Base-by-base conservation (phyloP, 192 early-diverging fungal genomes). In the Coemansia sp. region DNA sequence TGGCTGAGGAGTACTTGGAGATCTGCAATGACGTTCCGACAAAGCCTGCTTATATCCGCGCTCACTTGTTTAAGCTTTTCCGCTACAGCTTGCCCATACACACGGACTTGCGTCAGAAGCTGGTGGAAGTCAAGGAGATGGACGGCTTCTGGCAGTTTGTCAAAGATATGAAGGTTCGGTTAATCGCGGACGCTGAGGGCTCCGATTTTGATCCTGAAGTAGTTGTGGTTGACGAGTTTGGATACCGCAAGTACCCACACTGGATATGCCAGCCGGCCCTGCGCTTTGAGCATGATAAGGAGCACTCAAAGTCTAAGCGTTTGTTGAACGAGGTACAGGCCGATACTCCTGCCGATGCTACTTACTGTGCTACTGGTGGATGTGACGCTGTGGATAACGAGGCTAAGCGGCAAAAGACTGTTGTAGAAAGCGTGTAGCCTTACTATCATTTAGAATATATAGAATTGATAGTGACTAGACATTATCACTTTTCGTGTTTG, bases 51-150 rank as follows among this genome's bases (percentile, higher is more conserved):
- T 84, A 81, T 70, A 92, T 94, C 27, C 89, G 93, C 22, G 94
- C 85, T 0, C 97, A 99, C 69, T 55, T 99, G 65, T 99, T 99
- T 76, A 98, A 97, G 75, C 84, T 99, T 39, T 94, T 95, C 76
- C 84, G 85, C 16, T 84, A 85, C 24, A 89, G 89, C 65, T 75
- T 98, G 30, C 84, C 86, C 3, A 75, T 87, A 11, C 90, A 95
- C 73, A 87, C 89, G 2, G 97, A 96, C 64, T 68, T 97, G 27
- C 87, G 97, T 32, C 84, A 88, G 22, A 76, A 78, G 40, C 83
- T 98, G 27, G 92, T 83, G 0, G 78, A 83, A 9, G 89, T 86
- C 8, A 70, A 74, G 34, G 82, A 79, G 0, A 59, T 89, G 34
- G 90, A 91, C 2, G 90, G 85, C 0, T 84, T 93, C 56, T 65